Evolutionary conservation across 345 rosid genomes (phyloP).

Genomic region (Turnera subulata): DNA sequence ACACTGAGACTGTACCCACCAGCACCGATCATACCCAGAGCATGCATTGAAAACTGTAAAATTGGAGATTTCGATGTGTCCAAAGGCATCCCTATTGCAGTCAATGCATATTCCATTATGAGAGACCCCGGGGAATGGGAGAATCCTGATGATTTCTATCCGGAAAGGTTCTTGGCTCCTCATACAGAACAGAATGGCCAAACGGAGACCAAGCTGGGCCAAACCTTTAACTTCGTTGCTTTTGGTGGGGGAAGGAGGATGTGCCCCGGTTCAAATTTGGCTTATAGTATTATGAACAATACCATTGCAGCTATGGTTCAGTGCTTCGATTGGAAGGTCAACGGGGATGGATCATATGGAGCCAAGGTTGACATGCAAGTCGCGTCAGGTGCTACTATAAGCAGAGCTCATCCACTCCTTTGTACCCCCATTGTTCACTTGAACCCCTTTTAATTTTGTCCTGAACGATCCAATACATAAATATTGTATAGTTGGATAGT

Average conservation of each 20-base stretch:
- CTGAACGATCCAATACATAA: too few species aligned
- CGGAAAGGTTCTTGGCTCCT: constrained; percentile 18
- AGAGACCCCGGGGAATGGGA: constrained; percentile 17
- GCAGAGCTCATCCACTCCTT: background rate
- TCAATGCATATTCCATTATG: constrained; percentile 15
- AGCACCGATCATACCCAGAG: background rate
- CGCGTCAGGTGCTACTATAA: background rate
- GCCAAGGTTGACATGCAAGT: background rate
- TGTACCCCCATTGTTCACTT: background rate
- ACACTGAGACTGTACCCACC: constrained; percentile 14
- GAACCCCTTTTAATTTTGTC: background rate
- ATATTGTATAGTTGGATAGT: too few species aligned
- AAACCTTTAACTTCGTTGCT: background rate
- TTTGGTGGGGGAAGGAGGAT: constrained; percentile 20
- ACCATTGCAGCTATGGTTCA: constrained; percentile 17
- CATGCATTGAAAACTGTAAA: constrained; percentile 6
- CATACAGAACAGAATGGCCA: background rate
- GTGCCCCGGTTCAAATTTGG: constrained; percentile 11
- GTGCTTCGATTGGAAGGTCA: constrained; percentile 17
- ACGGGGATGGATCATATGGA: background rate
- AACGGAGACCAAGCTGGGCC: background rate
- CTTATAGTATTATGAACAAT: background rate
- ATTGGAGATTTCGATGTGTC: constrained; percentile 15
- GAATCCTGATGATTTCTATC: constrained; percentile 11
- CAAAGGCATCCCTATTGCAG: background rate